Evolutionary conservation across 2,329 filamentous ascomycete genomes (phyloP).

Genomic region (Penicillium sp.): DNA sequence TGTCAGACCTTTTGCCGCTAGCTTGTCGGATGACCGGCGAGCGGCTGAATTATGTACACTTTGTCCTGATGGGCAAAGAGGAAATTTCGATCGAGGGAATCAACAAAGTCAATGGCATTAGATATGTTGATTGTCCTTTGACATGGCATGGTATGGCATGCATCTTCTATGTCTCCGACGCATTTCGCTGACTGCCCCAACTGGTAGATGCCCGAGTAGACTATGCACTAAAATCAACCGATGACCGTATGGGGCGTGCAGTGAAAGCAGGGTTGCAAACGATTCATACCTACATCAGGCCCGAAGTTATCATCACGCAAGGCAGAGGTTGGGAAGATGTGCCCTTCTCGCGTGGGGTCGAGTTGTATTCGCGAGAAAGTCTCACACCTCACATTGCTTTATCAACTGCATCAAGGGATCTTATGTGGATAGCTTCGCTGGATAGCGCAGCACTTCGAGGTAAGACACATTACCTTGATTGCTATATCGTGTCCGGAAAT

Average conservation of each 20-base stretch:
- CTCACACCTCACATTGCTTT: constrained; percentile 69
- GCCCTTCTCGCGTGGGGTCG: constrained; percentile 62
- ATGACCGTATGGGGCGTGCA: constrained; percentile 63
- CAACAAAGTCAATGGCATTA: constrained; percentile 73
- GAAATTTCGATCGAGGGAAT: constrained; percentile 67
- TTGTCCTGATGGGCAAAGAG: constrained; percentile 71
- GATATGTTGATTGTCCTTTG: constrained; percentile 62
- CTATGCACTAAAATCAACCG: constrained; percentile 64
- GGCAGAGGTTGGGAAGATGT: constrained; percentile 61
- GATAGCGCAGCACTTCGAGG: constrained; percentile 67
- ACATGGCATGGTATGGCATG: constrained; percentile 52
- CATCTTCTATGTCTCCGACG: constrained; percentile 43
- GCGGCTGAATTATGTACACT: constrained; percentile 71
- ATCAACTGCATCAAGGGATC: constrained; percentile 59
- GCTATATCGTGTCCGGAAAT: background rate
- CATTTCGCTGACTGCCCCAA: background rate
- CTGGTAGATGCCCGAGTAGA: constrained; percentile 67
- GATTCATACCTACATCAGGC: constrained; percentile 69
- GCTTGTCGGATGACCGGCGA: constrained; percentile 79
- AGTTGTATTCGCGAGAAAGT: constrained; percentile 51
- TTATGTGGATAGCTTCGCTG: constrained; percentile 73
- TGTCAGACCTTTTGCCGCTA: constrained; percentile 69
- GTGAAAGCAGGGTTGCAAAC: constrained; percentile 65
- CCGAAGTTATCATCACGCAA: constrained; percentile 72
- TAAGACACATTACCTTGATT: constrained; percentile 35